These are phyloP conservation scores for Thelonectria rubi DNA, from an alignment of 2,329 filamentous ascomycete genomes.

Conservation along the genomic window DNA sequence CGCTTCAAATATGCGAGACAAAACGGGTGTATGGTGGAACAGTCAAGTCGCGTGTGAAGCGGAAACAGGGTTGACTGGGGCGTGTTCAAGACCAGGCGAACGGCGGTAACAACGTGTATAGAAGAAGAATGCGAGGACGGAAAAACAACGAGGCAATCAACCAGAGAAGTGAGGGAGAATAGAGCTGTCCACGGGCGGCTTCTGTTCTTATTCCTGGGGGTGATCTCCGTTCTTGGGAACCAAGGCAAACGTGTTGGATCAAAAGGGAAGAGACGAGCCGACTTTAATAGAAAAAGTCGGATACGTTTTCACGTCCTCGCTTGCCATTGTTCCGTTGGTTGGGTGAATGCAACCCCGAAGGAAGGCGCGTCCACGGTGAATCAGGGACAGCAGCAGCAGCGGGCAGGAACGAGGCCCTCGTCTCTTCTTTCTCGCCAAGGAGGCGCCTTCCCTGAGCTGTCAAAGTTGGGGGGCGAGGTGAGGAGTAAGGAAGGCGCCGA, in stretches of 20 bases:
- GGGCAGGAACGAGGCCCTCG: too few relatives aligned
- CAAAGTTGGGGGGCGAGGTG: neutral
- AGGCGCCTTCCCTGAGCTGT: constrained; percentile 12
- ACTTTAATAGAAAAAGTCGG: constrained; percentile 34
- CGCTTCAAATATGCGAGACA: constrained; percentile 30
- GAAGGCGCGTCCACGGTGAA: neutral
- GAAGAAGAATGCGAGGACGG: constrained; percentile 4
- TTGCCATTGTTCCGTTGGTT: constrained; percentile 23
- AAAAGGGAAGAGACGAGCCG: constrained; percentile 11
- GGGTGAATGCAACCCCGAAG: constrained; percentile 26
- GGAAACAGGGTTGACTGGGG: constrained; percentile 17
- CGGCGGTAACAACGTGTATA: neutral
- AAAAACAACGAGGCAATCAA: constrained; percentile 7
- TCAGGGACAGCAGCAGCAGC: too few relatives aligned
- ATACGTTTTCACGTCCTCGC: constrained; percentile 10
- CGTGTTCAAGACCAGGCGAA: constrained; percentile 6
- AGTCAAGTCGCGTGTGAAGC: constrained; percentile 33
- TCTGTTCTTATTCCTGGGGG: neutral
- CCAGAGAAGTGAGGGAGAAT: neutral
- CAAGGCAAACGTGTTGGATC: neutral
- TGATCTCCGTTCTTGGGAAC: neutral
- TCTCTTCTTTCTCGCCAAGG: neutral
- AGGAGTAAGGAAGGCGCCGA: neutral
- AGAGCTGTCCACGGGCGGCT: neutral
- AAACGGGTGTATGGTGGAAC: constrained; percentile 41